These are phyloP conservation scores for Colletotrichum limetticola DNA, from an alignment of 2,329 filamentous ascomycete species.

Conservation along the genomic window DNA sequence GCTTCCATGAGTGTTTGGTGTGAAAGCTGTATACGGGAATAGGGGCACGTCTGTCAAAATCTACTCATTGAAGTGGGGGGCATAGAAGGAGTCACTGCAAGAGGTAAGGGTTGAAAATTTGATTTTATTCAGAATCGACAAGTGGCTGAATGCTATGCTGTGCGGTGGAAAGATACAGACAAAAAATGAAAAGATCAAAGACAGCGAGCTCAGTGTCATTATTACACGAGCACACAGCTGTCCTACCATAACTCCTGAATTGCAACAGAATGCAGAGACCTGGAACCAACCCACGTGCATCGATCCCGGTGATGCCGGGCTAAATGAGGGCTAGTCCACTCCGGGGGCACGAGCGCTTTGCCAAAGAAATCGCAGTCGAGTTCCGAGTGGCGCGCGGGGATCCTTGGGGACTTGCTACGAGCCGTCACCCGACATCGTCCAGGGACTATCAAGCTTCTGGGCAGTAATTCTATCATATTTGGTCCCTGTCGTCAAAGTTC, in stretches of 20 bases:
- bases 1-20: too few relatives aligned
- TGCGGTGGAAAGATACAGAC: not conserved
- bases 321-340: slow-evolving; percentile 51
- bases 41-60: too few relatives aligned
- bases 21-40: too few relatives aligned
- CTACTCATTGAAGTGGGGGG: too few relatives aligned
- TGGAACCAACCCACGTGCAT: not conserved
- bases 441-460: slow-evolving; percentile 44
- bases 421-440: slow-evolving; percentile 58
- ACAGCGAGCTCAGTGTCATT: slow-evolving; percentile 25
- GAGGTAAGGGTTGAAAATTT: too few relatives aligned
- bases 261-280: not conserved
- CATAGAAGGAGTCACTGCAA: too few relatives aligned
- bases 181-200: not conserved
- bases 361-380: slow-evolving; percentile 39
- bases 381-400: slow-evolving; percentile 44
- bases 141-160: too few relatives aligned
- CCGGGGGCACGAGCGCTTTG: slow-evolving; percentile 42
- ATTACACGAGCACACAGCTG: slow-evolving; percentile 22
- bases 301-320: slow-evolving; percentile 4
- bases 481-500: slow-evolving; percentile 35
- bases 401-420: slow-evolving; percentile 56
- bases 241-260: not conserved
- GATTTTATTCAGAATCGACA: too few relatives aligned
- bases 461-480: slow-evolving; percentile 39